Evolutionary conservation across 1,284 basidiomycete genomes (phyloP).

Genomic region (Ustilago esculenta): DNA sequence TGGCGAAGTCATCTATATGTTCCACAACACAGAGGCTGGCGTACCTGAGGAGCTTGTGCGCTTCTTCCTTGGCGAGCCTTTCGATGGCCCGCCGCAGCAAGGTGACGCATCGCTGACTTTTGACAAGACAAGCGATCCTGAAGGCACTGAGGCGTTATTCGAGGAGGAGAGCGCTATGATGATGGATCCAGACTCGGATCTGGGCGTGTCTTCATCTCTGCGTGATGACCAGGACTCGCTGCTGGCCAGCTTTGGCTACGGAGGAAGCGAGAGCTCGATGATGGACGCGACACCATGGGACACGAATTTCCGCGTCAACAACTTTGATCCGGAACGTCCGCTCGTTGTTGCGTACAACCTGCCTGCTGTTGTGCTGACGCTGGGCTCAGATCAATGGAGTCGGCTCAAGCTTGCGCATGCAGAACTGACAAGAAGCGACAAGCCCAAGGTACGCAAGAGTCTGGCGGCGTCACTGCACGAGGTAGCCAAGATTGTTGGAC

Average conservation of each 20-base stretch:
- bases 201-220: slow-evolving; percentile 15
- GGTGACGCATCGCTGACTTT: slow-evolving; percentile 43
- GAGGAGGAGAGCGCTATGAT: slow-evolving; percentile 40
- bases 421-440: slow-evolving; percentile 72
- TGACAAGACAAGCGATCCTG: slow-evolving; percentile 43
- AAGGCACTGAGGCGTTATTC: slow-evolving; percentile 39
- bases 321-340: slow-evolving; percentile 75
- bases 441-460: slow-evolving; percentile 75
- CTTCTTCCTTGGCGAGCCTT: slow-evolving; percentile 76
- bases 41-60: slow-evolving; percentile 80
- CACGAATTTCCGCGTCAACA: slow-evolving; percentile 37
- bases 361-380: slow-evolving; percentile 86
- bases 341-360: slow-evolving; percentile 93
- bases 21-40: slow-evolving; percentile 73
- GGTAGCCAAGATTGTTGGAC: slow-evolving; percentile 84
- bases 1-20: slow-evolving; percentile 89
- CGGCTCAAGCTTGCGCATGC: slow-evolving; percentile 78
- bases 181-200: slow-evolving; percentile 23
- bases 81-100: slow-evolving; percentile 50
- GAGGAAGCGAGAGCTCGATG: slow-evolving; percentile 40
- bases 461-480: slow-evolving; percentile 89
- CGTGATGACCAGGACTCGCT: slow-evolving; percentile 31
- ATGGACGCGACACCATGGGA: slow-evolving; percentile 39
- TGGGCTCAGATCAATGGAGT: slow-evolving; percentile 81
- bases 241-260: slow-evolving; percentile 48